Base-by-base conservation (phyloP, 2,329 filamentous ascomycete genomes). In the Fusarium multiceps region DNA sequence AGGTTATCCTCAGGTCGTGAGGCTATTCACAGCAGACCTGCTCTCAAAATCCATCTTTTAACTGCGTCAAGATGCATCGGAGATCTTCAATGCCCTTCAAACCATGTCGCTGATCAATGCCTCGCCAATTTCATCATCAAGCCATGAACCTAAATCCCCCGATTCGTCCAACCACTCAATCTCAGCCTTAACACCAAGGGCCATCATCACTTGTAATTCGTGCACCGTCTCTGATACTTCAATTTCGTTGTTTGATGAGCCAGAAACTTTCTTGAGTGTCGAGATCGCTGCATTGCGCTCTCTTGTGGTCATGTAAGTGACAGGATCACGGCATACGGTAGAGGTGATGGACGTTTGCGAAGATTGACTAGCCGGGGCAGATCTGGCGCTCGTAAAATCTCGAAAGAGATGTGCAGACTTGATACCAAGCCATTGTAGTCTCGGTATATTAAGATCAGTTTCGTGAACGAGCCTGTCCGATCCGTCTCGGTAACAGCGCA, bases 181-280 rank as follows among this genome's bases (percentile, higher is more conserved):
- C 75, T 96, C 93, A 0, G 90, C 91, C 74, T 95, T 96, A 49
- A 89, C 73, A 55, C 91, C 91, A 53, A 94, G 80, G 81, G 92
- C 86, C 21, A 95, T 79, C 92, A 95, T 94, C 1, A 84, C 72
- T 74, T 93, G 92, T 18, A 95, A 72, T 72, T 94, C 90, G 4
- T 79, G 78, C 30, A 80, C 80, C 66, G 88, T 80, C 9, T 82
- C 79, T 0, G 71, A 55, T 4, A 82, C 80, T 3, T 81, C 77
- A 0, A 69, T 66, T 13, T 80, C 77, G 7, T 68, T 67, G 1
- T 68, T 18, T 0, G 72, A 69, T 10, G 76, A 75, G 2, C 72
- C 71, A 9, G 75, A 72, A 1, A 83, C 78, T 14, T 78, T 84
- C 12, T 80, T 78, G 16, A 94, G 78, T 71, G 90, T 84, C 4